These are phyloP conservation scores for Colletotrichum sp. DNA, from an alignment of 2,329 filamentous ascomycete species.

Conservation along the genomic window DNA sequence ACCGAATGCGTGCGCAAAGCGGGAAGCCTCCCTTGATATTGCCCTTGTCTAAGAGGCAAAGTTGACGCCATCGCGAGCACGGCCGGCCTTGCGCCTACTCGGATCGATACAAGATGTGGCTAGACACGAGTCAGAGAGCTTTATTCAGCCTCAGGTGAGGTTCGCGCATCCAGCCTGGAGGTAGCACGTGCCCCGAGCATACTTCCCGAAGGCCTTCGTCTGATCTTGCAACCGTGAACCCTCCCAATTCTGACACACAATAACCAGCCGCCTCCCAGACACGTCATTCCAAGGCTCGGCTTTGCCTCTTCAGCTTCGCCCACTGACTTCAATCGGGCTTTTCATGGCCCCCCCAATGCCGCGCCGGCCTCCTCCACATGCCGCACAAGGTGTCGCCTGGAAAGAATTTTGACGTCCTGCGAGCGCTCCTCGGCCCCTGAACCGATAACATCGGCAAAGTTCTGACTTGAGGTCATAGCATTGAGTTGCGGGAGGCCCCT, in stretches of 20 bases:
- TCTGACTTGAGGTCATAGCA: not conserved
- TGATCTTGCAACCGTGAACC: not conserved
- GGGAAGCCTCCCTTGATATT: not conserved
- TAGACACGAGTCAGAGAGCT: not conserved
- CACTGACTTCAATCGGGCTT: not conserved
- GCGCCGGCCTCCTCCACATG: not conserved
- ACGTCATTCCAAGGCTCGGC: constrained; percentile 9
- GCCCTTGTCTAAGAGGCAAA: not conserved
- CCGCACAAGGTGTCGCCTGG: not conserved
- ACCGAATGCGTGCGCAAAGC: not conserved
- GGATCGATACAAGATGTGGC: not conserved
- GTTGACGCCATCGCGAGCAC: not conserved
- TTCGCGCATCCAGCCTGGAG: not conserved
- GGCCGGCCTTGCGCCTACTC: not conserved
- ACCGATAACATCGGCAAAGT: not conserved
- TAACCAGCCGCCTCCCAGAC: not conserved
- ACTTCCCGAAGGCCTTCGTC: not conserved
- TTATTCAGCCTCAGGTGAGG: not conserved
- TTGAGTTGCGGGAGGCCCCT: constrained; percentile 15
- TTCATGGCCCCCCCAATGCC: not conserved
- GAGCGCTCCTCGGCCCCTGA: not conserved
- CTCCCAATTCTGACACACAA: not conserved
- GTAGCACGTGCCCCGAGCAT: not conserved
- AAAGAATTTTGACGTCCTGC: not conserved
- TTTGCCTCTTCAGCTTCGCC: not conserved